Percentiles rank a stretch among this genome's conserved stretches.
phyloP scores from a whole-genome alignment of 129 eudicot genomes.

The Flaveria ramosissima region DNA sequence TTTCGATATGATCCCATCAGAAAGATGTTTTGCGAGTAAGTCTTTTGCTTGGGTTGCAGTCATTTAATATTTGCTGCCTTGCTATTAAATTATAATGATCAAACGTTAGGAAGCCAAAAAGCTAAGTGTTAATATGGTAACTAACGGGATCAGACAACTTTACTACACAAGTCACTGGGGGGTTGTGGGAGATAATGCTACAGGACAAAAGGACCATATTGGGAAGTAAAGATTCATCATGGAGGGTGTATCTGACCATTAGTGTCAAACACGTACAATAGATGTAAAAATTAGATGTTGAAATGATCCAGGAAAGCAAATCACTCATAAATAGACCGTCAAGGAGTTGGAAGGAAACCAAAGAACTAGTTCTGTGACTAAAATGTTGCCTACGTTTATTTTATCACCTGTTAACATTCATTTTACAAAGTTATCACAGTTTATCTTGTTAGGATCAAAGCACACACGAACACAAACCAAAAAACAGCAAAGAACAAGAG shows the following conservation, averaged over 20 bases:
- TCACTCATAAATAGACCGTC: background rate
- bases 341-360: background rate
- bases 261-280: background rate
- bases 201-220: background rate
- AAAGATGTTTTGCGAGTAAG: constrained; percentile 74
- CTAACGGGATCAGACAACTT: background rate
- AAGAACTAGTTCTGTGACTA: background rate
- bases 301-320: background rate
- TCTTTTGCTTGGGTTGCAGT: background rate
- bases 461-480: too few species aligned
- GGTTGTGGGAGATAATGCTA: background rate
- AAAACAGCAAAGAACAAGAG: too few species aligned
- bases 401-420: too few species aligned
- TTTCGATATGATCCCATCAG: constrained; percentile 73
- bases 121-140: background rate
- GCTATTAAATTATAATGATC: background rate
- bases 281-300: background rate
- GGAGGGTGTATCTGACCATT: background rate
- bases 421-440: background rate
- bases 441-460: background rate
- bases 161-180: background rate
- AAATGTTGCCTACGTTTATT: background rate
- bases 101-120: background rate
- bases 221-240: background rate
- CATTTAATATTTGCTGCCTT: background rate